Base-by-base conservation (phyloP, 169 alveolate species). In the Plasmodium gonderi region DNA sequence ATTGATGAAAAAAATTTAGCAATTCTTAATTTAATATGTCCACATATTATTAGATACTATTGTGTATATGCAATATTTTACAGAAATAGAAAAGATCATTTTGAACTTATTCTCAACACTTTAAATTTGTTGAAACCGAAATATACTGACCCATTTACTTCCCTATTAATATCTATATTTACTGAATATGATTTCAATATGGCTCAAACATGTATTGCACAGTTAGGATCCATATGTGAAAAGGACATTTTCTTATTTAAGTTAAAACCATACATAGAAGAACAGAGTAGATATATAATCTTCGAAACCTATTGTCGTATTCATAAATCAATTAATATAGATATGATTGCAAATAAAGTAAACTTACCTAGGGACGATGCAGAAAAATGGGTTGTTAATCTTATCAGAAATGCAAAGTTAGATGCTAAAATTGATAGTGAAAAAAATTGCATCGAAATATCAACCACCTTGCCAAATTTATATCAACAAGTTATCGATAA, bases 381-480 rank as follows among this genome's bases (percentile, higher is more conserved):
- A 5, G 99, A 97, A 81, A 95, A 97, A 17, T 97, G 99, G 99
- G 97, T 97, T 60, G 99, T 97, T 75, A 97, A 97, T 91, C 95
- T 97, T 38, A 97, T 97, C 44, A 94, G 98, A 29, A 96, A 97
- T 92, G 97, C 98, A 9, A 76, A 80, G 60, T 44, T 95, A 47
- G 99, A 97, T 94, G 99, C 98, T 0, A 97, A 97, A 87, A 97
- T 97, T 54, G 98, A 97, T 91, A 95, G 98, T 90, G 99, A 97
- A 92, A 96, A 96, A 90, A 97, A 97, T 87, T 96, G 98, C 54
- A 98, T 97, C 29, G 98, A 96, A 92, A 97, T 97, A 91, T 95
- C 98, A n/a, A 96, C 98, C 20, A 94, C 96, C 33, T 92, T 96
- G 3, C 98, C 98, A 1, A 97, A 95, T 82, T 91, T 97, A 65